Conservation (phyloP, 495 filamentous ascomycete genomes). For the Aspergillus olivimuriae region DNA sequence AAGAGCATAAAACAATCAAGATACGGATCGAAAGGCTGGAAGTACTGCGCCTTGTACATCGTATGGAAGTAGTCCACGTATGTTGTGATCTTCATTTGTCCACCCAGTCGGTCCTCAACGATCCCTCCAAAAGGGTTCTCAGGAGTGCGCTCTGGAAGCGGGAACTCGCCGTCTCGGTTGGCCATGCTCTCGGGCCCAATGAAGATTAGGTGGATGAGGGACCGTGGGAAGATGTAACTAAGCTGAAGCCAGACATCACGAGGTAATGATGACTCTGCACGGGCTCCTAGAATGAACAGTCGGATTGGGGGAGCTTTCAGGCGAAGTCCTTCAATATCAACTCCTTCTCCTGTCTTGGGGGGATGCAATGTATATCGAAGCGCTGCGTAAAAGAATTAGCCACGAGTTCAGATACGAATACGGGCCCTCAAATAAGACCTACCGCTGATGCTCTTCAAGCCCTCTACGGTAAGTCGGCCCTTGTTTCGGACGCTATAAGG, state of each 20-base stretch:
- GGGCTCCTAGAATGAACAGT: slow-evolving; percentile 90
- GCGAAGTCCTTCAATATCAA: slow-evolving; percentile 70
- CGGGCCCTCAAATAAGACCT: slow-evolving; percentile 23
- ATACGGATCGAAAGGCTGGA: slow-evolving; percentile 93
- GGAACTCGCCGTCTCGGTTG: slow-evolving; percentile 83
- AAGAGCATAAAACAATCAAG: slow-evolving; percentile 95
- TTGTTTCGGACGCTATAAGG: slow-evolving; percentile 73
- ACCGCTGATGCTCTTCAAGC: slow-evolving; percentile 89
- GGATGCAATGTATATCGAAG: slow-evolving; percentile 92
- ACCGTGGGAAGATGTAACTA: slow-evolving; percentile 78
- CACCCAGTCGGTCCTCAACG: slow-evolving; percentile 79
- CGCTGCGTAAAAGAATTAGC: slow-evolving; percentile 43
- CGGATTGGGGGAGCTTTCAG: slow-evolving; percentile 80
- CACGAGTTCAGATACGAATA: neutral
- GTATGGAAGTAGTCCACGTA: slow-evolving; percentile 99
- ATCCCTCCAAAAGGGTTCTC: slow-evolving; percentile 87
- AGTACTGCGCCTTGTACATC: slow-evolving; percentile 79
- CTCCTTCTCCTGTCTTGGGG: slow-evolving; percentile 66
- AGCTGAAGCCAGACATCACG: slow-evolving; percentile 92
- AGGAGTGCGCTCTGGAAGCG: slow-evolving; percentile 75
- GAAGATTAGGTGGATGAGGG: slow-evolving; percentile 72
- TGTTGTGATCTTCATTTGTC: slow-evolving; percentile 88
- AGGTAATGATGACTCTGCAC: slow-evolving; percentile 91
- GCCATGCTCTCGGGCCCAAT: slow-evolving; percentile 95
- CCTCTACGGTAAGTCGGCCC: slow-evolving; percentile 74